These are phyloP conservation scores for Rhododendron griersonianum DNA, from an alignment of 148 eudicot genomes.

Conservation along the genomic window DNA sequence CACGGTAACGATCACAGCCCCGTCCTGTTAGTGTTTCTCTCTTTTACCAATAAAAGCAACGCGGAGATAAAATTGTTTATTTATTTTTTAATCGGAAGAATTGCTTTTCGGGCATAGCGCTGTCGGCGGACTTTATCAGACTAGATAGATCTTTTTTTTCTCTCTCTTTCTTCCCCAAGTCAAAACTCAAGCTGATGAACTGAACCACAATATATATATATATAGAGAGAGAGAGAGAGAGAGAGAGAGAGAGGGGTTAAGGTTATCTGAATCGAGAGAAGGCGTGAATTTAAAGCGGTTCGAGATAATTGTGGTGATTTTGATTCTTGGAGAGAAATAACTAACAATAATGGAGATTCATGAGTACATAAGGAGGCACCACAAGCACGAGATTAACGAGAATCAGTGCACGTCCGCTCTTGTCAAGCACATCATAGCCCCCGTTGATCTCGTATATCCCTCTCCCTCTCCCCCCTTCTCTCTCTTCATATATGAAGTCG, in stretches of 20 bases:
- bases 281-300: not conserved
- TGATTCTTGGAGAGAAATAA: not conserved
- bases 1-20: not conserved
- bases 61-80: not conserved
- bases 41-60: not conserved
- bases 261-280: not conserved
- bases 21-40: not conserved
- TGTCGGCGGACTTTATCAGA: not conserved
- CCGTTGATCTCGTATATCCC: conserved; percentile 48
- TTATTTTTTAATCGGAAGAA: not conserved
- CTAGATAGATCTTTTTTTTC: not conserved
- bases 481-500: not conserved
- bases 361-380: conserved; percentile 46
- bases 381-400: conserved; percentile 33
- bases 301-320: not conserved
- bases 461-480: not conserved
- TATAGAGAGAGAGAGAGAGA: not conserved
- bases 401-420: conserved; percentile 70
- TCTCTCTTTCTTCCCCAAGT: not conserved
- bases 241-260: not conserved
- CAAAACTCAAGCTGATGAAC: not conserved
- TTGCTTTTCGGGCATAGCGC: not conserved
- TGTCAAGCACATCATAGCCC: conserved; percentile 60
- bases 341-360: conserved; percentile 29
- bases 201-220: not conserved